Evolutionary conservation across 371 early-diverging fungal genomes (phyloP).

Genomic region (Mortierella sp.): DNA sequence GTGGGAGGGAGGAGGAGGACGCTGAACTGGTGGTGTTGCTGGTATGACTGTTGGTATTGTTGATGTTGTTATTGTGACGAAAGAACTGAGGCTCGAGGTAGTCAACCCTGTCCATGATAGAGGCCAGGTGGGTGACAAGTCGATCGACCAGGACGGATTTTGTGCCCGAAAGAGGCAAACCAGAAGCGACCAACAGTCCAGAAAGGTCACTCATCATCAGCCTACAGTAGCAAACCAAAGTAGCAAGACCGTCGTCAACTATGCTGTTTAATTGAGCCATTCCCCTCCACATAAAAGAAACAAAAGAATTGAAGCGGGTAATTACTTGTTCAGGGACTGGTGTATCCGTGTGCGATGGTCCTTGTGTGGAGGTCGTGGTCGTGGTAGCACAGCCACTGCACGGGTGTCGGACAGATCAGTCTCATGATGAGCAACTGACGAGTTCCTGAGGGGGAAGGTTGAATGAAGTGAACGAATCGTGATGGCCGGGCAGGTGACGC

Average conservation of each 20-base stretch:
- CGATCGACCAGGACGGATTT: conserved; percentile 30
- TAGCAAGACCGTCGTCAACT: no score
- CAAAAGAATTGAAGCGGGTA: neutral
- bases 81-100: neutral
- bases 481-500: neutral
- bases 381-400: neutral
- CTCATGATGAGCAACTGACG: neutral
- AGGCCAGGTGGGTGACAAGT: conserved; percentile 16
- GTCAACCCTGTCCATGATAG: conserved; percentile 25
- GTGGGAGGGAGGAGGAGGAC: neutral
- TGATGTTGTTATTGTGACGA: neutral
- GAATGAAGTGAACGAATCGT: neutral
- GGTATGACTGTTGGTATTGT: neutral
- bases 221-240: conserved; percentile 10
- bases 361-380: neutral
- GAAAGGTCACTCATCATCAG: conserved; percentile 23
- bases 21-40: neutral
- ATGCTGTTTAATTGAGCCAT: no score
- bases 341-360: conserved; percentile 11
- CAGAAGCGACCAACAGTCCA: conserved; percentile 18
- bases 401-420: neutral
- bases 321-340: conserved; percentile 6
- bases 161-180: conserved; percentile 33
- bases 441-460: neutral
- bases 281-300: no score